Conservation (phyloP, 78 protist genomes). For the Paulinella micropora region DNA sequence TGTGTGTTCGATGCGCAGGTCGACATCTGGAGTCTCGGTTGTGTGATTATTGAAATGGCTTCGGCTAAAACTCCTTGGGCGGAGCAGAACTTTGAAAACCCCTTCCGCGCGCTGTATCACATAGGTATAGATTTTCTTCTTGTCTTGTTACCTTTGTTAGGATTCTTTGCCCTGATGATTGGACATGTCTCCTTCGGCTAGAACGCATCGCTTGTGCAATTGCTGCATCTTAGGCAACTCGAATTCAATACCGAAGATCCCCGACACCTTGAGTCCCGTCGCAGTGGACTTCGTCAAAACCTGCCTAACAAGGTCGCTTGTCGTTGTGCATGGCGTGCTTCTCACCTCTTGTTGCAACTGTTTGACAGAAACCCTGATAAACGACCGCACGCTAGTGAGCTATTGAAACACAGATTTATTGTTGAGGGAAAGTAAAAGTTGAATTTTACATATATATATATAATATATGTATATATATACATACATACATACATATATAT, state of each 20-base stretch:
- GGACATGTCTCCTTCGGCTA: too few relatives aligned
- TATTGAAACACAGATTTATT: background rate
- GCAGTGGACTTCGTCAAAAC: background rate
- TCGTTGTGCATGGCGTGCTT: too few relatives aligned
- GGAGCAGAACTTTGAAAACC: background rate
- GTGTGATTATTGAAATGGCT: conserved; percentile 21
- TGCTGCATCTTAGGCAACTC: too few relatives aligned
- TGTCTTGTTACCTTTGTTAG: too few relatives aligned
- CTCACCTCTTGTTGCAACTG: too few relatives aligned
- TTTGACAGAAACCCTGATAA: background rate
- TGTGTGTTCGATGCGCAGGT: background rate
- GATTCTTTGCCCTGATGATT: too few relatives aligned
- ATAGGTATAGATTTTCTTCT: too few relatives aligned
- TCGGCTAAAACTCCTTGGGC: background rate
- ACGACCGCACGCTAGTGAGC: background rate
- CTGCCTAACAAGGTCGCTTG: conserved; percentile 1
- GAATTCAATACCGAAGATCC: background rate
- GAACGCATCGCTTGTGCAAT: too few relatives aligned
- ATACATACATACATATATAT: too few relatives aligned
- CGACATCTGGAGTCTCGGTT: conserved; percentile 38
- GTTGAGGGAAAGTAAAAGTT: too few relatives aligned
- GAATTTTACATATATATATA: too few relatives aligned
- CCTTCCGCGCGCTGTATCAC: background rate
- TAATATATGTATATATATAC: too few relatives aligned
- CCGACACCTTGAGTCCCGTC: background rate